Conservation (phyloP, 169 alveolate species). For the Plasmodium ovale region DNA sequence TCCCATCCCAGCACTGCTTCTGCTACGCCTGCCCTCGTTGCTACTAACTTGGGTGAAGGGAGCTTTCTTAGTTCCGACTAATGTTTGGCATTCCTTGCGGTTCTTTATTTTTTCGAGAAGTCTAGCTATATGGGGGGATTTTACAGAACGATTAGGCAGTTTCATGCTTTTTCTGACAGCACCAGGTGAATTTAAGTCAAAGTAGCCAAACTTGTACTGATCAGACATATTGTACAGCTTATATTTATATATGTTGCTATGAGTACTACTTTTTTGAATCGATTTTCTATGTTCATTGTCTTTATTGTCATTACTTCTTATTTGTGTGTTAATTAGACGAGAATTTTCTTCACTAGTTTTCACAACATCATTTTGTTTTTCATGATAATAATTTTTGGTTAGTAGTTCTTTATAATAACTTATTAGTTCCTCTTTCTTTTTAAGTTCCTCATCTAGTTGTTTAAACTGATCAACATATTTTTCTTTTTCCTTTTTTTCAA, state of each 20-base stretch:
- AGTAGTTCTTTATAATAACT: constrained; percentile 52
- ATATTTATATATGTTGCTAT: constrained; percentile 7
- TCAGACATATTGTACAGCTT: constrained; percentile 42
- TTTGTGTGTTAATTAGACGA: not conserved
- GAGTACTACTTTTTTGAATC: not conserved
- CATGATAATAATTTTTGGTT: constrained; percentile 3
- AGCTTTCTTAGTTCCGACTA: constrained; percentile 44
- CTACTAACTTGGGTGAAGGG: constrained; percentile 38
- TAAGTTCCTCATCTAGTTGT: constrained; percentile 43
- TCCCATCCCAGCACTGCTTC: not conserved
- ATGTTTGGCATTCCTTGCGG: constrained; percentile 54
- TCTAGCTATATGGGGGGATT: constrained; percentile 72
- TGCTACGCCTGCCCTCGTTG: constrained; percentile 15
- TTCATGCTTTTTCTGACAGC: constrained; percentile 53
- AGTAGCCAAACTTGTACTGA: constrained; percentile 57
- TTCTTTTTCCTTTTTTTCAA: constrained; percentile 42
- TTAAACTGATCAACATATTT: constrained; percentile 7
- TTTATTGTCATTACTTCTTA: not conserved
- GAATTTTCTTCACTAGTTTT: not conserved
- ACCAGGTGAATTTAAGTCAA: constrained; percentile 56
- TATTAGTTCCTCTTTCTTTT: constrained; percentile 34
- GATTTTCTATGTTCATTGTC: constrained; percentile 15
- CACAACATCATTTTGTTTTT: not conserved
- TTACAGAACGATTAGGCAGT: constrained; percentile 37
- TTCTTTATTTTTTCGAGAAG: constrained; percentile 52